Base-by-base conservation (phyloP, 2,329 filamentous ascomycete species). In the Tympanopsis confertula region DNA sequence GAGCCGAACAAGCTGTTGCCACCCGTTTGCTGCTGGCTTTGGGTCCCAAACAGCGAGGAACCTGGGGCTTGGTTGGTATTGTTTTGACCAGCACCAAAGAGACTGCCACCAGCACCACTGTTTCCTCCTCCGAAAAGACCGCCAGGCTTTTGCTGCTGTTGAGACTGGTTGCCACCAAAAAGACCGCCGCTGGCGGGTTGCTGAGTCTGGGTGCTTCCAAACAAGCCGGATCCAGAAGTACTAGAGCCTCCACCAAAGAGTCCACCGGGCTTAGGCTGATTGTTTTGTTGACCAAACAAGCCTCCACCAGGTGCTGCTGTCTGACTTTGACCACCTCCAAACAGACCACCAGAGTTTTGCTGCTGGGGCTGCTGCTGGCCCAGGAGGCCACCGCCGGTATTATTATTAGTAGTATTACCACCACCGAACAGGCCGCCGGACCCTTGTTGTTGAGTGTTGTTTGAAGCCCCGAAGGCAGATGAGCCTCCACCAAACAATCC, bases 401-500 rank as follows among this genome's bases (percentile, higher is more conserved):
- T 33, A 17, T 15, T 15, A 33, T 7, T 15, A 7, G 30, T 33
- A 7, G 30, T 33, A 17, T 15, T 15, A 33, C 12, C 30, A 7
- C 30, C 30, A 10, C 30, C 30, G 30, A 33, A 33, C 10, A 33
- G 30, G 15, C 30, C 30, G 15, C 30, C 30, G 22, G 7, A 7
- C 7, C 22, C 22, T 41, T 49, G 50, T 28, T 49, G 55, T 35
- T 53, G 58, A 45, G 49, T 54, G 35, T 40, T 45, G 36, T 45
- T 46, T n/a, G n/a, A n/a, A 10, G 30, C 15, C 19, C 57, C 58
- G 38, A 61, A 58, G 7, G 56, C 41, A 35, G 50, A 45, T 28
- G 51, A 47, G 41, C 47, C 49, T 7, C 30, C 30, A 15, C 62
- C 62, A 41, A 68, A 68, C 4, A 65, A 47, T 18, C 62, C 56